Conservation (phyloP, 306 rosid genomes). For the Vigna radiata region DNA sequence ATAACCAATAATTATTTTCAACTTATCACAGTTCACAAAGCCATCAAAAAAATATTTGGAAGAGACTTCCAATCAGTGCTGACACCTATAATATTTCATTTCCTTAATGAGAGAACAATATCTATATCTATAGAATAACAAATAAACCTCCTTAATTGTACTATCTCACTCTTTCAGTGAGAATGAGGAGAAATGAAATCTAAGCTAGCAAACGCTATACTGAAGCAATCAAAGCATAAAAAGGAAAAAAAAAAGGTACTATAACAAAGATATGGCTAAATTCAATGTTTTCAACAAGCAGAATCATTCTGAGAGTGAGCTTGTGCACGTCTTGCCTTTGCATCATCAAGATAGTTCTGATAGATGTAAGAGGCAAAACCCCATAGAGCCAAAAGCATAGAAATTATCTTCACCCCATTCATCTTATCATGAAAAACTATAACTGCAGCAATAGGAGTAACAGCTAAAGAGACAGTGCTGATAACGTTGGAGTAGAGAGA, state of each 20-base stretch:
- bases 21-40: constrained; percentile 37
- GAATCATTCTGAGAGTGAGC: constrained; percentile 42
- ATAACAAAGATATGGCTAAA: constrained; percentile 5
- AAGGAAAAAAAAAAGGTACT: constrained; percentile 1
- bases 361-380: constrained; percentile 78
- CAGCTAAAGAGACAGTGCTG: constrained; percentile 83
- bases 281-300: constrained; percentile 42
- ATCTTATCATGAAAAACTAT: constrained; percentile 80
- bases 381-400: constrained; percentile 91
- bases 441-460: constrained; percentile 84
- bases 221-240: constrained; percentile 13
- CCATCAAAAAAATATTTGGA: background rate
- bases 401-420: constrained; percentile 85
- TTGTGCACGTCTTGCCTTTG: constrained; percentile 51
- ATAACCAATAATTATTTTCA: background rate
- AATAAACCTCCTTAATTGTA: constrained; percentile 26
- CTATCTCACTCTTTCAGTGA: constrained; percentile 18
- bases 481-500: constrained; percentile 93
- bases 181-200: constrained; percentile 3
- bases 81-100: constrained; percentile 17
- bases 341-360: constrained; percentile 84
- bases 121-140: constrained; percentile 11
- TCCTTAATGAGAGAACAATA: constrained; percentile 7
- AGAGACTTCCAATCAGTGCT: background rate
- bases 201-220: background rate